phyloP scores from a whole-genome alignment of 2,329 filamentous ascomycete genomes.

The Alternaria gaisen region DNA sequence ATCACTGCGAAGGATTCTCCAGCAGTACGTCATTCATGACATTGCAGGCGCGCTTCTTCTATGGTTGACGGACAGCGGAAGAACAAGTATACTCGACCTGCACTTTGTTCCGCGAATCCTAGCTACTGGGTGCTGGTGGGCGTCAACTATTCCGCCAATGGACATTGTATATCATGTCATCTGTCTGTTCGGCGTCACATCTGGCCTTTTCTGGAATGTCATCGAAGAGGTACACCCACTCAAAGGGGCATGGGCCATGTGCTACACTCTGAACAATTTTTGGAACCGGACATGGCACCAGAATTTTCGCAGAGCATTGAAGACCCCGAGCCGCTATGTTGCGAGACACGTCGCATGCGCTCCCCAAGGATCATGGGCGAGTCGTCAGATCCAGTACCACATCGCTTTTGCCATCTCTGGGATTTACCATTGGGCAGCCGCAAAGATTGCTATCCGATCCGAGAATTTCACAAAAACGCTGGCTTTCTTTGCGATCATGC shows the following conservation, averaged over 20 bases:
- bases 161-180: background rate
- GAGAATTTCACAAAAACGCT: background rate
- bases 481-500: background rate
- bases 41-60: background rate
- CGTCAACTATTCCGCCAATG: background rate
- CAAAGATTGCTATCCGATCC: background rate
- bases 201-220: slow-evolving; percentile 3
- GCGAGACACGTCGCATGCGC: background rate
- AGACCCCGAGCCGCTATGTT: background rate
- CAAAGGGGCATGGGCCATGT: background rate
- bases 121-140: slow-evolving; percentile 1
- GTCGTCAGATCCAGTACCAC: slow-evolving; percentile 6
- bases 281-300: slow-evolving; percentile 5
- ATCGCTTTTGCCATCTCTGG: slow-evolving; percentile 2
- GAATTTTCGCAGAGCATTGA: slow-evolving; percentile 1
- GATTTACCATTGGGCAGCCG: background rate
- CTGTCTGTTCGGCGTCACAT: background rate
- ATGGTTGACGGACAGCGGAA: background rate
- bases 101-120: background rate
- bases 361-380: background rate
- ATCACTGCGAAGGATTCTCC: background rate
- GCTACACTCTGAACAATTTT: slow-evolving; percentile 1
- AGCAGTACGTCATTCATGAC: background rate
- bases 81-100: slow-evolving; percentile 4
- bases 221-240: slow-evolving; percentile 1